Evolutionary conservation across 2,329 filamentous ascomycete species (phyloP).

Genomic region (Chalara sp.): DNA sequence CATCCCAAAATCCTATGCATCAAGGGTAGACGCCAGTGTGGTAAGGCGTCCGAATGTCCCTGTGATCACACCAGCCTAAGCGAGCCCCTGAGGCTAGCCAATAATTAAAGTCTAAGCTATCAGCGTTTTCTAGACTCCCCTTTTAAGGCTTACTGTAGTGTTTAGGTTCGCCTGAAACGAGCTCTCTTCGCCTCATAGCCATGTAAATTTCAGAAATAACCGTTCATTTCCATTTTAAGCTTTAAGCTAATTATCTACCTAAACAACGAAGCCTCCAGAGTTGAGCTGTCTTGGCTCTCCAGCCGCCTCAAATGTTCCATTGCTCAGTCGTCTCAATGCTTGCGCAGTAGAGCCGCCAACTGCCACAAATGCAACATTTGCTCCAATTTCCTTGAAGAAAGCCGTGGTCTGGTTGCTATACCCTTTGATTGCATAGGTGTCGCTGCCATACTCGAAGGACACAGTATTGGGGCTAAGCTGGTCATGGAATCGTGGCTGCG

Average conservation of each 20-base stretch:
- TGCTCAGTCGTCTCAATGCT: slow-evolving; percentile 50
- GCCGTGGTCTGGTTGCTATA: slow-evolving; percentile 55
- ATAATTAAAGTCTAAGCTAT: too few species aligned
- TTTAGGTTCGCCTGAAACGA: too few species aligned
- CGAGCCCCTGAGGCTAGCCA: too few species aligned
- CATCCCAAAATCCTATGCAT: too few species aligned
- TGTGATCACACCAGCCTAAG: too few species aligned
- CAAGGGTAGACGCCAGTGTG: too few species aligned
- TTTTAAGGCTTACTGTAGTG: too few species aligned
- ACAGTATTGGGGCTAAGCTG: slow-evolving; percentile 53
- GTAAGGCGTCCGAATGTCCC: too few species aligned
- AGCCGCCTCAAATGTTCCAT: slow-evolving; percentile 68
- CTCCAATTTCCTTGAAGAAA: slow-evolving; percentile 48
- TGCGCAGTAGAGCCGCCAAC: slow-evolving; percentile 54
- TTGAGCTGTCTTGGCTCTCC: slow-evolving; percentile 69
- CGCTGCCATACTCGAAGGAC: slow-evolving; percentile 45
- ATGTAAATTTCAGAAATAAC: too few species aligned
- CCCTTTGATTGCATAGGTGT: slow-evolving; percentile 26
- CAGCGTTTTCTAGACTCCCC: too few species aligned
- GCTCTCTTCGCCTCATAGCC: too few species aligned
- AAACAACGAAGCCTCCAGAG: slow-evolving; percentile 55
- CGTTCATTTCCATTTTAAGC: too few species aligned
- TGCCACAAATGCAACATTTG: slow-evolving; percentile 55
- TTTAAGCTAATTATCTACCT: slow-evolving; percentile 4
- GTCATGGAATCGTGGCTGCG: slow-evolving; percentile 54